Conservation (phyloP, 306 rosid genomes). For the Styphnolobium japonicum region DNA sequence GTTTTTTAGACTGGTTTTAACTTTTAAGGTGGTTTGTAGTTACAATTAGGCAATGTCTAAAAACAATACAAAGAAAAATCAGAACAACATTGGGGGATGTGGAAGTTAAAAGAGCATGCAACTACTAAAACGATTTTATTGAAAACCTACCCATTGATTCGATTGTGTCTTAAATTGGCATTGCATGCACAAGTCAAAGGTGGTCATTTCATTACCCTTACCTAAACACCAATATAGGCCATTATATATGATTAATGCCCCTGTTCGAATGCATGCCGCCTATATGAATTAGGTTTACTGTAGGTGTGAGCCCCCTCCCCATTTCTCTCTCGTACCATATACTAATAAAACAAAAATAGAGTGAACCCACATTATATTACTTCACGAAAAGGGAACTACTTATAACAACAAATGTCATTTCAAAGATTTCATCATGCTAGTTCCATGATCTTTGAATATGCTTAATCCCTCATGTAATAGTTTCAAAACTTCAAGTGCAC, state of each 20-base stretch:
- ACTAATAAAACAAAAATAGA: constrained; percentile 1
- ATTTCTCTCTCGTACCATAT: not conserved
- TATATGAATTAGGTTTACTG: constrained; percentile 30
- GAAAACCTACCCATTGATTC: constrained; percentile 31
- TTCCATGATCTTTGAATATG: constrained; percentile 11
- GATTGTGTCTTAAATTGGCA: constrained; percentile 30
- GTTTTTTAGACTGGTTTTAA: not conserved
- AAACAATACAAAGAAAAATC: not conserved
- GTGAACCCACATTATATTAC: constrained; percentile 16
- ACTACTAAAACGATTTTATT: constrained; percentile 21
- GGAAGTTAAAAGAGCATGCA: constrained; percentile 28
- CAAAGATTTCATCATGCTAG: constrained; percentile 10
- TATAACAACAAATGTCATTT: not conserved
- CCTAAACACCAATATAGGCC: constrained; percentile 30
- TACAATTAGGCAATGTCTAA: not conserved
- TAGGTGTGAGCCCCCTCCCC: constrained; percentile 27
- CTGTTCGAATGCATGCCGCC: constrained; percentile 17
- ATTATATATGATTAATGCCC: constrained; percentile 27
- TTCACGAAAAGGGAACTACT: constrained; percentile 23
- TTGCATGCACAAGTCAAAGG: constrained; percentile 54
- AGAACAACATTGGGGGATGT: not conserved
- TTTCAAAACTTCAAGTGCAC: constrained; percentile 14
- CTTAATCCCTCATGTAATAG: not conserved
- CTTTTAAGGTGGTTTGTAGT: not conserved
- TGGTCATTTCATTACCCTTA: constrained; percentile 32